Conservation (phyloP, 495 filamentous ascomycete genomes). For the Haplographium delicatum region DNA sequence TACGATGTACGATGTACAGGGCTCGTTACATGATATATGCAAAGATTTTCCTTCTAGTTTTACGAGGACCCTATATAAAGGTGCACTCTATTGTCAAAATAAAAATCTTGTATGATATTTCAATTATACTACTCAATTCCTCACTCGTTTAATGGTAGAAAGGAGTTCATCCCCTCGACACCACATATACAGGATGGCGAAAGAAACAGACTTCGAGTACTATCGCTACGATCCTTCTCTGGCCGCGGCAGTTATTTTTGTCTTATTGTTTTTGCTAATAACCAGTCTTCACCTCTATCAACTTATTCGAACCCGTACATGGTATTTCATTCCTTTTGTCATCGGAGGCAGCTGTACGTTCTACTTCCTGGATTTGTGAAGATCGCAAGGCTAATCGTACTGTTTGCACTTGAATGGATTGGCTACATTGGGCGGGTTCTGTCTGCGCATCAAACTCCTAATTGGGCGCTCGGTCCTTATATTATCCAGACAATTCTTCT, state of each 20-base stretch:
- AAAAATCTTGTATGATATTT: too few species aligned
- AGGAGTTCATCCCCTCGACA: too few species aligned
- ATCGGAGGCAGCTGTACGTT: conserved; percentile 50
- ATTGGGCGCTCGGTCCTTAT: conserved; percentile 34
- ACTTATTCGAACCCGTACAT: conserved; percentile 40
- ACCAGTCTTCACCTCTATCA: conserved; percentile 42
- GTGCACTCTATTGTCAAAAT: too few species aligned
- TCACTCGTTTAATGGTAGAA: too few species aligned
- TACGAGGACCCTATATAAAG: too few species aligned
- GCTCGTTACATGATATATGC: too few species aligned
- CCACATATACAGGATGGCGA: too few species aligned
- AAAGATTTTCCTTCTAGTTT: too few species aligned
- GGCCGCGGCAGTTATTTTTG: conserved; percentile 41
- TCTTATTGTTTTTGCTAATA: conserved; percentile 42
- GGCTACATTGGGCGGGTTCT: conserved; percentile 41
- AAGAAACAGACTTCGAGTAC: conserved; percentile 15
- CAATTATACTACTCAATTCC: too few species aligned
- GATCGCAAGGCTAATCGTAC: neutral
- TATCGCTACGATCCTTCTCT: conserved; percentile 44
- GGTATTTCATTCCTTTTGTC: conserved; percentile 54
- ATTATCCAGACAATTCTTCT: conserved; percentile 41
- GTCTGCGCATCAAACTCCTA: conserved; percentile 30
- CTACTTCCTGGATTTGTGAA: neutral
- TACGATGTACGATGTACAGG: too few species aligned
- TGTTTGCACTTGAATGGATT: conserved; percentile 30